Base-by-base conservation (phyloP, 495 filamentous ascomycete genomes). In the Hypoxylon lenormandii region DNA sequence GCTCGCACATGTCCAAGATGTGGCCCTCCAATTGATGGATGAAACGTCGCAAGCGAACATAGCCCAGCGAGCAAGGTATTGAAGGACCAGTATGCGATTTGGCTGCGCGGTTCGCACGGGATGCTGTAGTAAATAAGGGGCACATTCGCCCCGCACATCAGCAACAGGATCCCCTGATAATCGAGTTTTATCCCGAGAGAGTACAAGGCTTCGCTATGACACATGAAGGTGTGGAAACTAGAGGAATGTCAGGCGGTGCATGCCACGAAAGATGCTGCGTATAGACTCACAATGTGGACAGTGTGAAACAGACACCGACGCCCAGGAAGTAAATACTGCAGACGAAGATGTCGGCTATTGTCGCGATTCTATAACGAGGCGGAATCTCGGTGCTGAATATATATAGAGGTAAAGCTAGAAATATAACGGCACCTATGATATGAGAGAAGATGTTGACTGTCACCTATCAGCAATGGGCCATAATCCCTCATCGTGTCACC, bases 381-480 rank as follows among this genome's bases (percentile, higher is more conserved):
- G 70, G 74, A 10, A 81, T 60, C 16, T 63, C 60, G 1, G 70
- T 64, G 48, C 74, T 72, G 36, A 78, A 83, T 40, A 84, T 51
- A 48, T 77, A 75, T 5, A 78, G 21, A 5, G 83, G 82, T 19
- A 80, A 47, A 15, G 64, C 47, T 21, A 79, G 19, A 58, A 86
- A 86, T 10, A 85, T n/a, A 10, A 78, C 4, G 0, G 83, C 74
- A 4, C 85, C 84, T 45, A 85, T 6, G 16, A 83, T 21, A 64
- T 86, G 85, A 1, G 83, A 82, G 47, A 80, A 80, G 18, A 86
- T 87, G 59, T 85, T 86, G 13, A 86, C 82, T 82, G 40, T n/a
- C 7, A 13, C 36, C 28, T 37, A 30, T 23, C 12, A 51, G 36
- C 5, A n/a, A 15, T 33, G 1, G 10, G 15, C 1, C 15, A 38